phyloP scores from a whole-genome alignment of 129 eudicot species.

The Helichrysum umbraculigerum region DNA sequence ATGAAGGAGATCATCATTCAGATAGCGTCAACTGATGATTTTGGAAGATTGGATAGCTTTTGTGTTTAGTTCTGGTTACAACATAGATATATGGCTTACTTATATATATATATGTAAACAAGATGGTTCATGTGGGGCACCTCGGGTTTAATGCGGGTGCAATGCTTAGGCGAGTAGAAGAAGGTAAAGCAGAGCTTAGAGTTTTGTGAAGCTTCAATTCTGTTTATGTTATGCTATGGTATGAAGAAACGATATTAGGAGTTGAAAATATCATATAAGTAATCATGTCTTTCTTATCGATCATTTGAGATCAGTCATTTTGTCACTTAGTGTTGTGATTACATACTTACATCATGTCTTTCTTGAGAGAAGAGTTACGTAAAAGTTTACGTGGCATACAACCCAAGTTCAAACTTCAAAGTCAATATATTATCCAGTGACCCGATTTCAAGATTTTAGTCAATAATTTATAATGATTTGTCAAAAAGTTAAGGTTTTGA shows the following conservation, averaged over 20 bases:
- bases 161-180: background rate
- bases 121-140: background rate
- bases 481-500: too few relatives aligned
- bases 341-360: too few relatives aligned
- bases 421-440: too few relatives aligned
- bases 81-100: background rate
- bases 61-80: background rate
- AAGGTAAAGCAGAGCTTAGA: slow-evolving; percentile 1
- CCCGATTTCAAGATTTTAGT: too few relatives aligned
- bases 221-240: background rate
- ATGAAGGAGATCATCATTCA: background rate
- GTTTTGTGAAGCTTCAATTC: background rate
- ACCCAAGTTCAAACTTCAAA: too few relatives aligned
- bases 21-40: background rate
- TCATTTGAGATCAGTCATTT: background rate
- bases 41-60: slow-evolving; percentile 7
- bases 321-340: background rate
- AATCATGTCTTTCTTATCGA: background rate
- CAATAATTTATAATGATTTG: too few relatives aligned
- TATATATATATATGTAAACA: background rate
- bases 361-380: too few relatives aligned
- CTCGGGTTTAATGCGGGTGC: background rate
- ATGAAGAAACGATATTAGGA: background rate
- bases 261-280: background rate
- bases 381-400: too few relatives aligned